Percentiles rank a stretch among this genome's conserved stretches.
These are phyloP conservation scores for Umbelopsis ramanniana DNA, from an alignment of 192 early-diverging fungal genomes.

Conservation along the genomic window DNA sequence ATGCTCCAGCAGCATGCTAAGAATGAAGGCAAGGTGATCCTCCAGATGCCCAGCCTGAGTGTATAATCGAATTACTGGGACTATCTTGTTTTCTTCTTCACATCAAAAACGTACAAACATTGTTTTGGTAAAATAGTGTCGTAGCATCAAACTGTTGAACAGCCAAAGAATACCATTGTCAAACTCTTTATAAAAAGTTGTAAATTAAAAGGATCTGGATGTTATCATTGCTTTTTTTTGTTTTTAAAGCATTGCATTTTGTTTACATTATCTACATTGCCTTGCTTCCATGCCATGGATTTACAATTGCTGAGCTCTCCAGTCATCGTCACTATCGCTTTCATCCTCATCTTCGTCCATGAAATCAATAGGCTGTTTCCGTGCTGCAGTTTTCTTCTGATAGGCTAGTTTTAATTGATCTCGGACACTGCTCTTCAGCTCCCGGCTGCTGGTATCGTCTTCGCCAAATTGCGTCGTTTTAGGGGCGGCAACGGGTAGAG, in stretches of 20 bases:
- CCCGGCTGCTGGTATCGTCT: conserved; percentile 18
- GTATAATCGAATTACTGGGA: conserved; percentile 44
- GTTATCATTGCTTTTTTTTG: too few relatives aligned
- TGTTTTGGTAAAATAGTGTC: too few relatives aligned
- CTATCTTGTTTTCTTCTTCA: background rate
- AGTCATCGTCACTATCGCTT: conserved; percentile 24
- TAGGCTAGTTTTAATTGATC: conserved; percentile 26
- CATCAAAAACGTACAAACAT: too few relatives aligned
- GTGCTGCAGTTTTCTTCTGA: conserved; percentile 25
- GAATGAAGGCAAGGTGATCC: conserved; percentile 72
- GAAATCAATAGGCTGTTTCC: conserved; percentile 25
- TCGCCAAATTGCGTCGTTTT: background rate
- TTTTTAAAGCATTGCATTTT: background rate
- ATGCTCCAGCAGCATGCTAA: conserved; percentile 77
- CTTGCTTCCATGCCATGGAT: background rate
- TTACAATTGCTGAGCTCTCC: conserved; percentile 42
- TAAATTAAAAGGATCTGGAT: too few relatives aligned
- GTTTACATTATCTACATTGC: background rate
- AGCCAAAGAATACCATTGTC: too few relatives aligned
- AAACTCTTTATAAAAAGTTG: too few relatives aligned
- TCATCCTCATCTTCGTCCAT: conserved; percentile 36
- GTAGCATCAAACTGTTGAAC: too few relatives aligned
- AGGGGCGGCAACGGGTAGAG: background rate
- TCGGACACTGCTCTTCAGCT: conserved; percentile 34
- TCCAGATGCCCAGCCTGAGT: conserved; percentile 79